phyloP scores from a whole-genome alignment of 345 rosid genomes.

The Cardiospermum halicacabum region DNA sequence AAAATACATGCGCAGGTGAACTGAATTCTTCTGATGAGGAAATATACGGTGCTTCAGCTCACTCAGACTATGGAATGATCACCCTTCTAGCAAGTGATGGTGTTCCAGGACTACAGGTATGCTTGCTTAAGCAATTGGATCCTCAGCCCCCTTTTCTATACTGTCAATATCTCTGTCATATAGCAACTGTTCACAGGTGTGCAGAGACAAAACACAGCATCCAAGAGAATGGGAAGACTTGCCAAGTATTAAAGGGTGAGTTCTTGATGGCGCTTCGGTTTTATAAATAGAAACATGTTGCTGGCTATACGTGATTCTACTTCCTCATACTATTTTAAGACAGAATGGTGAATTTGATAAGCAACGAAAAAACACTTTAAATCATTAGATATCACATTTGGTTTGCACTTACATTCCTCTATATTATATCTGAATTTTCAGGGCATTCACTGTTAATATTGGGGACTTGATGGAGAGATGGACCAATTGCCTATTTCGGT shows the following conservation, averaged over 20 bases:
- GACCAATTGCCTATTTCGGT: constrained; percentile 81
- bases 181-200: constrained; percentile 37
- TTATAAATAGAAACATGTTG: not conserved
- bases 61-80: constrained; percentile 82
- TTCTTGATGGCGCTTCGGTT: constrained; percentile 2
- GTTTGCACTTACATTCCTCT: constrained; percentile 1
- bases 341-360: no score
- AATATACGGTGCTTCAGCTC: constrained; percentile 70
- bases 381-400: not conserved
- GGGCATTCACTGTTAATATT: constrained; percentile 69
- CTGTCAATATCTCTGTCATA: no score
- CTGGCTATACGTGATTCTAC: not conserved
- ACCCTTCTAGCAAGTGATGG: constrained; percentile 80
- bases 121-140: constrained; percentile 2
- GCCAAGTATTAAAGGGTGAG: constrained; percentile 58
- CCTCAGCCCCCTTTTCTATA: not conserved
- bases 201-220: constrained; percentile 57
- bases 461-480: constrained; percentile 92
- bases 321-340: no score
- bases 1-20: constrained; percentile 31
- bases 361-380: no score
- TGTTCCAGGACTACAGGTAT: constrained; percentile 83
- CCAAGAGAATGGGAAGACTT: constrained; percentile 72
- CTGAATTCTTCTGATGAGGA: constrained; percentile 35
- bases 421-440: constrained; percentile 24